Base-by-base conservation (phyloP, 352 stramenopile species). In the Elongisporangium prolatum region DNA sequence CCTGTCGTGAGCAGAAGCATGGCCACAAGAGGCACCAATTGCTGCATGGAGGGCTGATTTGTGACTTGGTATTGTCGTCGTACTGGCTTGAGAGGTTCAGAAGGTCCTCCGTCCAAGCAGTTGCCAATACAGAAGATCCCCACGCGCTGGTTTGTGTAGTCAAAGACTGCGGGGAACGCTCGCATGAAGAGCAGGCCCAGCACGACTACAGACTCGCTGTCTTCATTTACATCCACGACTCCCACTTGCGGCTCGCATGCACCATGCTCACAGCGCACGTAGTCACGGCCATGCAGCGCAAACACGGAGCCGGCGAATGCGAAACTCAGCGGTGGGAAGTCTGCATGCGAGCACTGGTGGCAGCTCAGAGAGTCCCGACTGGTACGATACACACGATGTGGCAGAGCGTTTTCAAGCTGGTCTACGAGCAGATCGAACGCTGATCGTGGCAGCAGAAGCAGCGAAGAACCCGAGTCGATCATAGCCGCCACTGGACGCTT, bases 141-240 rank as follows among this genome's bases (percentile, higher is more conserved):
- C 11, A 90, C 65, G 2, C 61, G 68, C 17, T 65, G 64, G 11
- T 54, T 40, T 13, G 72, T 59, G 11, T 70, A 74, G 62, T 90
- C 77, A 58, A 90, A 90, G 44, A 69, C 65, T 17, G 73, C 74
- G 64, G 88, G 88, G 54, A 86, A 88, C 20, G 77, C 64, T 18
- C 80, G 75, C 52, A 90, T 34, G 61, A 90, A 90, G 28, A 84
- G 68, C 20, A 79, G 72, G n/a, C 80, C 80, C 4, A 90, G 69
- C 44, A 90, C 71, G 34, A 84, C 63, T 37, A 84, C 72, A 22
- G 75, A 62, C 2, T 68, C 52, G 20, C 55, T 44, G 24, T 59
- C 56, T 8, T 44, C 57, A 9, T 61, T 53, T n/a, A n/a, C n/a
- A n/a, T 28, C 51, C 24, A 59, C 11, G 17, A 73, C 67, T 51